Evolutionary conservation across 2,329 filamentous ascomycete species (phyloP).

Genomic region (Phyllosticta citribraziliensis): DNA sequence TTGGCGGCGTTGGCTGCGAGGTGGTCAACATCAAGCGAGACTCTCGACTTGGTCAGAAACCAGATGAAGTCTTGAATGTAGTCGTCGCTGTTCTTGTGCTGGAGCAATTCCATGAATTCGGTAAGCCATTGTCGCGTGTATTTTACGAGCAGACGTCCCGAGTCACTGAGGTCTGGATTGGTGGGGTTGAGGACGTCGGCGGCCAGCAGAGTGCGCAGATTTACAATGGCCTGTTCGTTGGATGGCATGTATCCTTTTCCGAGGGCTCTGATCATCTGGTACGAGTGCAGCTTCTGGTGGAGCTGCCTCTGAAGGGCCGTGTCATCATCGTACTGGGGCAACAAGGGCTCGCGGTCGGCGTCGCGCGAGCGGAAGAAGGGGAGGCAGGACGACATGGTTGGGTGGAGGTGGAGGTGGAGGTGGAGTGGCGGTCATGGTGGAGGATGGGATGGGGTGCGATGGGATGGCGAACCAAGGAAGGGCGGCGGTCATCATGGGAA

Average conservation of each 20-base stretch:
- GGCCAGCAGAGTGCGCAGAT: slow-evolving; percentile 68
- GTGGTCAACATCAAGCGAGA: slow-evolving; percentile 58
- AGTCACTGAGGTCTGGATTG: slow-evolving; percentile 63
- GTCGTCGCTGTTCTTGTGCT: slow-evolving; percentile 73
- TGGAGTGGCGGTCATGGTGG: background rate
- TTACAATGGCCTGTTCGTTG: slow-evolving; percentile 71
- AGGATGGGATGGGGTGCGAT: background rate
- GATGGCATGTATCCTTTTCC: slow-evolving; percentile 84
- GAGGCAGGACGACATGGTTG: slow-evolving; percentile 54
- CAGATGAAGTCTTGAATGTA: slow-evolving; percentile 89
- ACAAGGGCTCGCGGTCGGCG: slow-evolving; percentile 64
- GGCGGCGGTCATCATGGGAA: too few species aligned
- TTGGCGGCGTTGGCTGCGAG: slow-evolving; percentile 51
- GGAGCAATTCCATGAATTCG: slow-evolving; percentile 70
- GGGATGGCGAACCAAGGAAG: background rate
- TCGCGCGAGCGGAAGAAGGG: slow-evolving; percentile 45
- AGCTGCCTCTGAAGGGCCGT: slow-evolving; percentile 67
- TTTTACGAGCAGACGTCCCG: slow-evolving; percentile 63
- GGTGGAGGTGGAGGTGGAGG: background rate
- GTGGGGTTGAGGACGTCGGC: slow-evolving; percentile 70
- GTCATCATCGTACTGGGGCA: slow-evolving; percentile 75
- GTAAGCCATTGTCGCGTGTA: slow-evolving; percentile 64
- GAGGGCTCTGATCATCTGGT: slow-evolving; percentile 80
- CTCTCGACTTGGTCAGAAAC: slow-evolving; percentile 65
- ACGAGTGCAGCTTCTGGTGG: slow-evolving; percentile 84